Conservation (phyloP, 129 eudicot species). For the Flaveria sonorensis region DNA sequence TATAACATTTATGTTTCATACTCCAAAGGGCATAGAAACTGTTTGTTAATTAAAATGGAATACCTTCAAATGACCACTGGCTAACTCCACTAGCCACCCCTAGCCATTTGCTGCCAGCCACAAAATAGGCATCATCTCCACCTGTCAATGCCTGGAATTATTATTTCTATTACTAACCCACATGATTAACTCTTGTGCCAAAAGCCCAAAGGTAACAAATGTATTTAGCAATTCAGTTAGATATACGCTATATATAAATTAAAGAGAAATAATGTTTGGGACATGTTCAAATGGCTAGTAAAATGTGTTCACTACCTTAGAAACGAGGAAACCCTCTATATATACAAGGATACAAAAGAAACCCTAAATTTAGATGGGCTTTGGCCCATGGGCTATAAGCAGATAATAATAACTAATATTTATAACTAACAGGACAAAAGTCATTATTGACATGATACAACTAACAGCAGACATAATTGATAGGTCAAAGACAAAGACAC, state of each 20-base stretch:
- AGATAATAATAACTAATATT: no score
- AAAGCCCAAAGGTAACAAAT: conserved; percentile 17
- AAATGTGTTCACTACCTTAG: no score
- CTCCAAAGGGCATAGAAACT: background rate
- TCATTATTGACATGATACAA: conserved; percentile 2
- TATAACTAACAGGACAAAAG: no score
- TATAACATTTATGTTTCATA: background rate
- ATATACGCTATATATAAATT: background rate
- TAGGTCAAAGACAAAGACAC: conserved; percentile 3
- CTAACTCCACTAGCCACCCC: conserved; percentile 85
- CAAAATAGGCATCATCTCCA: conserved; percentile 86
- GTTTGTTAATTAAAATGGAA: background rate
- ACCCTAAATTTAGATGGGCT: no score
- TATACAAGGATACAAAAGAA: no score
- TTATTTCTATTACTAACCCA: conserved; percentile 74
- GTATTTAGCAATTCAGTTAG: conserved; percentile 8
- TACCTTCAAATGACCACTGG: conserved; percentile 91
- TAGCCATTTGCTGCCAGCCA: conserved; percentile 62
- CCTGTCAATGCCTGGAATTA: conserved; percentile 99
- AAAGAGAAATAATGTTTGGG: background rate
- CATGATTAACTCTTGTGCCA: conserved; percentile 22
- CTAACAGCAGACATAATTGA: conserved; percentile 3
- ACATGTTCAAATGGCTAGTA: no score
- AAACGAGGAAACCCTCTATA: no score
- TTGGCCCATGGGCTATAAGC: no score